Evolutionary conservation across 352 stramenopile genomes (phyloP).

Genomic region (Pythium grandisporangium): DNA sequence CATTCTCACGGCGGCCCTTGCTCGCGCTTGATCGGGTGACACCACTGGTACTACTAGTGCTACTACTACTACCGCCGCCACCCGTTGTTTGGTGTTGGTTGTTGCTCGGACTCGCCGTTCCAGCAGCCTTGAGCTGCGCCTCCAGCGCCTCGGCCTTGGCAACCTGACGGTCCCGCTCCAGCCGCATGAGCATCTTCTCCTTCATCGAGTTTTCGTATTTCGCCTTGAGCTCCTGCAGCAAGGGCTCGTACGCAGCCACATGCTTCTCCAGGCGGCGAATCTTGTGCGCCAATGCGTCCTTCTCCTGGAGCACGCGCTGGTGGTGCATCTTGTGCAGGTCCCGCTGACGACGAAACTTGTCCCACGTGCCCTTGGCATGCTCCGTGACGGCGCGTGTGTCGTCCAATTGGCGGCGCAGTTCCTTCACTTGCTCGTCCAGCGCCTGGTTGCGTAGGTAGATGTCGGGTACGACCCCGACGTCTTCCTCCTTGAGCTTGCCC

Average conservation of each 20-base stretch:
- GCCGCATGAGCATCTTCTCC: slow-evolving; percentile 95
- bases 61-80: slow-evolving; percentile 8
- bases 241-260: slow-evolving; percentile 87
- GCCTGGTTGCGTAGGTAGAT: slow-evolving; percentile 93
- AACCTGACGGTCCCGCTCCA: slow-evolving; percentile 89
- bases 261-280: slow-evolving; percentile 90
- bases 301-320: slow-evolving; percentile 93
- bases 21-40: not conserved
- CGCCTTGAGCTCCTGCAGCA: slow-evolving; percentile 87
- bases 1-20: not conserved
- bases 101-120: slow-evolving; percentile 12
- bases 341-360: slow-evolving; percentile 93
- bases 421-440: slow-evolving; percentile 86
- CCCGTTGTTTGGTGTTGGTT: not conserved
- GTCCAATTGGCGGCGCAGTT: slow-evolving; percentile 76
- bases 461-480: slow-evolving; percentile 88
- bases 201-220: slow-evolving; percentile 96
- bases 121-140: slow-evolving; percentile 75
- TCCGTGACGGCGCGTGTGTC: slow-evolving; percentile 86
- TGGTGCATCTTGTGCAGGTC: slow-evolving; percentile 96
- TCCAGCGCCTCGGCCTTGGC: slow-evolving; percentile 87
- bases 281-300: slow-evolving; percentile 87
- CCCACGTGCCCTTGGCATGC: slow-evolving; percentile 90
- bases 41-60: too few relatives aligned
- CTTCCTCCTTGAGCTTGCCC: slow-evolving; percentile 85